Percentiles rank a stretch among this genome's conserved stretches.
These are phyloP conservation scores for Henckelia pumila DNA, from an alignment of 257 asterid species.

Conservation along the genomic window DNA sequence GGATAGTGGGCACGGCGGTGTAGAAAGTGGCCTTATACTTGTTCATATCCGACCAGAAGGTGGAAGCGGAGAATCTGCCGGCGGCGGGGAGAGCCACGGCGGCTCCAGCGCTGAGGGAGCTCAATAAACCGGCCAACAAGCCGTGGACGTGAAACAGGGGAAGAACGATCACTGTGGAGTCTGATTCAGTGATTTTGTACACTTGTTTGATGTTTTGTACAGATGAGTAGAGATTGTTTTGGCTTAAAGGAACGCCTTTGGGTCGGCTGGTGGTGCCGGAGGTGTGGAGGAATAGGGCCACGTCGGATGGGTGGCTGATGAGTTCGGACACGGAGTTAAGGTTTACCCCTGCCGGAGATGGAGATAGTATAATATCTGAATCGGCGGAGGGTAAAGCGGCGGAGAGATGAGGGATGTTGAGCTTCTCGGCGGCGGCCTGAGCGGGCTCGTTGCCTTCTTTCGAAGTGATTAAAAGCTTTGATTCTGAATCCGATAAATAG, in stretches of 20 bases:
- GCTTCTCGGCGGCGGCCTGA: slow-evolving; percentile 86
- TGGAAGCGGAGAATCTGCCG: slow-evolving; percentile 94
- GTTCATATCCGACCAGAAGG: slow-evolving; percentile 88
- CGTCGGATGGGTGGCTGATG: slow-evolving; percentile 69
- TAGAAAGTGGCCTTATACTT: slow-evolving; percentile 83
- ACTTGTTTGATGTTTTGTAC: slow-evolving; percentile 70
- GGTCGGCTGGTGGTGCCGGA: slow-evolving; percentile 99
- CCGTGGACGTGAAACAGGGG: slow-evolving; percentile 98
- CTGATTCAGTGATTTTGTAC: slow-evolving; percentile 64
- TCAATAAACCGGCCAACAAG: slow-evolving; percentile 69
- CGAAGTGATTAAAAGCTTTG: slow-evolving; percentile 65
- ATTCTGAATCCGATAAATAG: slow-evolving; percentile 83
- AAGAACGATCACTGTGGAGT: slow-evolving; percentile 83
- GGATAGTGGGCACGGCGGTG: slow-evolving; percentile 97
- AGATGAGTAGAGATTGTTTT: slow-evolving; percentile 70
- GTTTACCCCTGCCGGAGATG: slow-evolving; percentile 36
- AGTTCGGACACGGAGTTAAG: slow-evolving; percentile 39
- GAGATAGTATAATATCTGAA: slow-evolving; percentile 42
- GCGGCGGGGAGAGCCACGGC: slow-evolving; percentile 83
- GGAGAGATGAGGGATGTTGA: slow-evolving; percentile 61
- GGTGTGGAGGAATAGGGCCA: slow-evolving; percentile 92
- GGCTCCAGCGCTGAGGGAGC: slow-evolving; percentile 88
- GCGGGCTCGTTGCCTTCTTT: slow-evolving; percentile 86
- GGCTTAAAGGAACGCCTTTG: slow-evolving; percentile 91
- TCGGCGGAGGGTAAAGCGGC: slow-evolving; percentile 48